Base-by-base conservation (phyloP, 2,329 filamentous ascomycete genomes). In the Epichloe uncinata region DNA sequence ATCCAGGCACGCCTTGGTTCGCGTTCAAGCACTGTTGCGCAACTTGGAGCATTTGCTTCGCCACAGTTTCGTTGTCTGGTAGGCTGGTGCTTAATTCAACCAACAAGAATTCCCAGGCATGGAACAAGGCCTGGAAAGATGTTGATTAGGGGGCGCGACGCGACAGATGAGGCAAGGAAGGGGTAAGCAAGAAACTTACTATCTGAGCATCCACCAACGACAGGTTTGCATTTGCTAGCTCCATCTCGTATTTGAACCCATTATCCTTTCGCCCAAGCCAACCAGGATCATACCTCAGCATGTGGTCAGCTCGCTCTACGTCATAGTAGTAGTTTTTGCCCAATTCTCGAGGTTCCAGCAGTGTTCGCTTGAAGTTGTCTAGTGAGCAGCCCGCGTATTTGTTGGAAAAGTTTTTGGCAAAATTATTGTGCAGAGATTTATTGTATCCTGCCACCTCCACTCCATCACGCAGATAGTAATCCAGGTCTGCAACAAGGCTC, bases 201-300 rank as follows among this genome's bases (percentile, higher is more conserved):
- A 93, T 83, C 69, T 98, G 89, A 22, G 91, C 87, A 64, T 97
- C 89, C 35, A 98, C 88, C 35, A 95, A 73, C 22, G 90, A 95
- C 48, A 98, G 66, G 65, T 98, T 97, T 54, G 85, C 72, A 64
- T 98, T 98, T 41, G 91, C 93, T 53, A 82, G 81, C 59, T 83
- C 79, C 67, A 98, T 84, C 63, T 98, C 93, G 45, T 79, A 77
- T 54, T 78, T 77, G 67, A 95, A 95, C 0, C 90, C 90, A 58
- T 84, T 78, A 49, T 79, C 76, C 56, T 71, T 75, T 56, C 71
- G 73, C 42, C 84, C 84, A 48, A 71, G 71, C 93, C 93, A 98
- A 38, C 82, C 81, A 50, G 79, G 73, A 63, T 95, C 86, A 60
- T 85, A 87, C 16, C 72, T 73, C 20, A 98, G 75, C 64, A 97